Evolutionary conservation across 768 basidiomycete species (phyloP), one percentile per base, ranked within the genome.

Genomic region (Serendipita sp.): DNA sequence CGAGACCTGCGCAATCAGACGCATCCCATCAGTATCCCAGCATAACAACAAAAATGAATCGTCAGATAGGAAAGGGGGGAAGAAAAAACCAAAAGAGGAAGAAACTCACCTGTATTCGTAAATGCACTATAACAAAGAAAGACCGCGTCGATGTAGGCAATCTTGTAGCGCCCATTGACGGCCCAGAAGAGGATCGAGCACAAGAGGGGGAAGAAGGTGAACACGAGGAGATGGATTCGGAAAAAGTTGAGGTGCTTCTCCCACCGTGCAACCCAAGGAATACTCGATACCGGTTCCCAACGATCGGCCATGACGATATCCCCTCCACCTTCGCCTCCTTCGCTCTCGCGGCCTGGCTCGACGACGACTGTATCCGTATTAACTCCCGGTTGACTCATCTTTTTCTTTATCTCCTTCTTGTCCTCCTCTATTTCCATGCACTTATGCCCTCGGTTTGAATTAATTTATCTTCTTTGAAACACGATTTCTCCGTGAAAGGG

Each of bases 211-310:
- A 58, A 31, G n/a, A 58, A 58, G n/a, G 31, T 58, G 31, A 58
- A 58, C 3, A 33, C 53, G 30, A 58, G 53, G 22, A 58, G 53
- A 24, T 28, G 79, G 11, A 78, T 68, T 16, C 79, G 73, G 64
- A 76, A 81, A 66, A 81, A 81, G 68, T 80, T 81, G 63, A 77
- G 72, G 64, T 72, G 71, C n/a, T 58, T 58, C 9, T 31, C 22
- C 3, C 16, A 9, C 53, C 53, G 28, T 9, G 22, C 31, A 28
- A 48, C n/a, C 45, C 45, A 48, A 9, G 45, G 45, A n/a, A 7
- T 20, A 5, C 7, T 48, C 5, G 20, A 20, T 5, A 9, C 7
- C 9, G 20, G 45, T 5, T n/a, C 45, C 17, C 5, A 28, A n/a
- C n/a, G n/a, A 48, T 20, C 45, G 20, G n/a, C 45, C 26, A 48